Evolutionary conservation across 2,329 filamentous ascomycete species (phyloP).

Genomic region (Boeremia lycopersici): DNA sequence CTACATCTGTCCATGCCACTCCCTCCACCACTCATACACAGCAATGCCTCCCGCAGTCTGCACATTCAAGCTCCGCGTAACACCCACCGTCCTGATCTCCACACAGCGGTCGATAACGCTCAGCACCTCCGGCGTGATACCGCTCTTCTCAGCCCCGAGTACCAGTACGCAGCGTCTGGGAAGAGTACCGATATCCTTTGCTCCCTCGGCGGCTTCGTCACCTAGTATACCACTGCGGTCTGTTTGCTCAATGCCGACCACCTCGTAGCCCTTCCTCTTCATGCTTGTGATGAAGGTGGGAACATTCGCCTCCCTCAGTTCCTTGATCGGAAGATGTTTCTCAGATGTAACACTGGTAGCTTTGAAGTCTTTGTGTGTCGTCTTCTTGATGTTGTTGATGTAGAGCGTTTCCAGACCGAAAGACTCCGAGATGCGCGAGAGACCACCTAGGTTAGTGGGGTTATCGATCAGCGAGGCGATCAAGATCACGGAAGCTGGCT

Average conservation of each 20-base stretch:
- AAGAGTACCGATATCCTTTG: conserved; percentile 33
- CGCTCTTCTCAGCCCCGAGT: conserved; percentile 58
- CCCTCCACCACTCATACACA: conserved; percentile 58
- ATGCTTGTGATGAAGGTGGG: conserved; percentile 49
- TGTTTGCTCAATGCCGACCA: conserved; percentile 62
- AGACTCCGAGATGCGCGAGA: conserved; percentile 58
- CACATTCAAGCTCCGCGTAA: conserved; percentile 62
- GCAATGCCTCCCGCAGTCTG: conserved; percentile 60
- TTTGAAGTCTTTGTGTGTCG: conserved; percentile 56
- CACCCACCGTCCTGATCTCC: conserved; percentile 58
- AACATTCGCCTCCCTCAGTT: conserved; percentile 40
- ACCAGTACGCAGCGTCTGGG: conserved; percentile 53
- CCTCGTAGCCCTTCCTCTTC: conserved; percentile 55
- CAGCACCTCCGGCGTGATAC: conserved; percentile 56
- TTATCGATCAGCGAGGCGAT: conserved; percentile 59
- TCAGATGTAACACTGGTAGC: conserved; percentile 57
- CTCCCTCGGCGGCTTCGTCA: conserved; percentile 11
- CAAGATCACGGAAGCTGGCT: conserved; percentile 50
- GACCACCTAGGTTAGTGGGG: conserved; percentile 57
- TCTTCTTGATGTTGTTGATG: conserved; percentile 50
- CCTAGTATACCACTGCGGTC: conserved; percentile 56
- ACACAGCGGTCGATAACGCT: conserved; percentile 58
- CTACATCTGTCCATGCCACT: conserved; percentile 39
- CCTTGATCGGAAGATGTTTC: conserved; percentile 55
- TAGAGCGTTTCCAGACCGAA: conserved; percentile 56